Base-by-base conservation (phyloP, 2,329 filamentous ascomycete species). In the Zasmidium citrigriseum region DNA sequence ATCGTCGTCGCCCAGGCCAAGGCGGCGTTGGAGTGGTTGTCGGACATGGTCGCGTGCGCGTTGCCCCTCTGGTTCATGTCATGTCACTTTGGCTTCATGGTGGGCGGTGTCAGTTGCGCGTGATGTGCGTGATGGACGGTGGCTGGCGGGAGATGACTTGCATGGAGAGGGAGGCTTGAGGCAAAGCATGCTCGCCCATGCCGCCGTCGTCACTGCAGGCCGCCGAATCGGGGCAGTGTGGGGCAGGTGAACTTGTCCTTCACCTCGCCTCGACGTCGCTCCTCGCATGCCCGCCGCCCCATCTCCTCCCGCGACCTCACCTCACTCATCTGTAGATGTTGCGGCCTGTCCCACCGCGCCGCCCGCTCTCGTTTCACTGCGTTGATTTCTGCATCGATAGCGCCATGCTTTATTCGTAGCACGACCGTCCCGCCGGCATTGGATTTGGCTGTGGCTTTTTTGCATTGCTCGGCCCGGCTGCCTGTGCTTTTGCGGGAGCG, bases 1-100 rank as follows among this genome's bases (percentile, higher is more conserved):
- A 23, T 54, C 29, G 44, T 51, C 52, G 14, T 20, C 18, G 51
- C 52, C 54, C 51, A 66, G 46, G 69, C 57, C 56, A 70, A 58
- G 22, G 46, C 54, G 51, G 54, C 20, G 52, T 51, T 41, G 16
- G 34, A 41, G 47, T 24, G 22, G 18, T 23, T 55, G 54, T 22
- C 38, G 44, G 24, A n/a, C 29, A 14, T 46, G 50, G 29, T 46
- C 34, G 22, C 45, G 46, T 52, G 29, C 18, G 16, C 9, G n/a
- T 14, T 21, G 21, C 29, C 50, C 50, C 29, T 38, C 49, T 21
- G 23, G 27, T 34, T 52, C 50, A 12, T 44, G 25, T n/a, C 49
- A 41, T 11, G 46, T 27, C 22, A 49, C 18, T 52, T 44, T 23
- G 47, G 47, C 50, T 44, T 44, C 50, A 27, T 25, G 46, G n/a